Evolutionary conservation across 257 asterid species (phyloP).

Genomic region (Scutellaria barbata): DNA sequence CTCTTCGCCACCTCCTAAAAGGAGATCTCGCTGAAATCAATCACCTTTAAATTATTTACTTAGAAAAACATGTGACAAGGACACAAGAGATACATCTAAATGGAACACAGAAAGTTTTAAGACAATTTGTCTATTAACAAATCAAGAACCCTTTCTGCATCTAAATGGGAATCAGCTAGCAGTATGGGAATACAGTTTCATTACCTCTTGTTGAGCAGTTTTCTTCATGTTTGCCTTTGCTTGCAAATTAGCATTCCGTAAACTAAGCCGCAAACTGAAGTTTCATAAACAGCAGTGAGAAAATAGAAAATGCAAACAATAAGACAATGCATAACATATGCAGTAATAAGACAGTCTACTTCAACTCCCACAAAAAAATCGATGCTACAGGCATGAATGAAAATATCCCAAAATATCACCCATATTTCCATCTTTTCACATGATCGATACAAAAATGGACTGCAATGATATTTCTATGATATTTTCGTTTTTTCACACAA

Average conservation of each 20-base stretch:
- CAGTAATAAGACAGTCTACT: neutral
- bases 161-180: neutral
- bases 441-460: no score
- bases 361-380: slow-evolving; percentile 8
- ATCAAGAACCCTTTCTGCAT: neutral
- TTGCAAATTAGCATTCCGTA: slow-evolving; percentile 87
- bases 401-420: no score
- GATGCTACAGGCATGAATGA: no score
- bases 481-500: no score
- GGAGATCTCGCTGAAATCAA: slow-evolving; percentile 81
- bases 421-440: no score
- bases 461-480: no score
- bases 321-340: slow-evolving; percentile 11
- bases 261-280: slow-evolving; percentile 64
- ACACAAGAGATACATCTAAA: slow-evolving; percentile 10
- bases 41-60: neutral
- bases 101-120: neutral
- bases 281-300: slow-evolving; percentile 20
- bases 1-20: slow-evolving; percentile 96
- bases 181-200: slow-evolving; percentile 25
- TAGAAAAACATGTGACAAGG: neutral
- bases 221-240: slow-evolving; percentile 84
- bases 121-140: neutral
- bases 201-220: slow-evolving; percentile 89
- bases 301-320: neutral